Conservation (phyloP, 805 yeast genomes). For the Kluyveromyces dobzhanskii region DNA sequence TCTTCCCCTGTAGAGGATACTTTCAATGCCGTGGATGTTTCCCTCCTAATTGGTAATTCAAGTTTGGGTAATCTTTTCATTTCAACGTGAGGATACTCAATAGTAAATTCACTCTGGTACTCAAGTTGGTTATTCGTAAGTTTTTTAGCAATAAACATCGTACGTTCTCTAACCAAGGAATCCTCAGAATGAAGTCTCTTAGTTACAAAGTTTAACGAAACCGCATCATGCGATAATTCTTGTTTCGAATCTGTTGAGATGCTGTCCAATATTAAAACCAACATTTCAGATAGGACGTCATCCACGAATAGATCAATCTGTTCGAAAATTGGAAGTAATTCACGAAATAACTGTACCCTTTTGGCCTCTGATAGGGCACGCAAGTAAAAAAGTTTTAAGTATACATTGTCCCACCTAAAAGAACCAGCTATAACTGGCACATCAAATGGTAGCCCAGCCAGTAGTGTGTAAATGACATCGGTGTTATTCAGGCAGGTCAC, state of each 20-base stretch:
- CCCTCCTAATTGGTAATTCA: background rate
- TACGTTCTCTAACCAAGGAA: constrained; percentile 22
- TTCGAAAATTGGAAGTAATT: constrained; percentile 1
- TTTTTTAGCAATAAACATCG: constrained; percentile 28
- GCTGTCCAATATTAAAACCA: constrained; percentile 11
- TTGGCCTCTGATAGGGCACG: background rate
- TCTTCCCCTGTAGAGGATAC: background rate
- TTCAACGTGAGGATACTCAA: constrained; percentile 14
- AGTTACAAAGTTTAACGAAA: constrained; percentile 24
- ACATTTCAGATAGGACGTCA: constrained; percentile 15
- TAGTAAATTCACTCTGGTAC: constrained; percentile 22
- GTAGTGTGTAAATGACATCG: constrained; percentile 7
- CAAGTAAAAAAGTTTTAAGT: constrained; percentile 1
- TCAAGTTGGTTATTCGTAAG: constrained; percentile 18
- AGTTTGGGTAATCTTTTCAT: background rate
- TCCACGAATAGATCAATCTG: constrained; percentile 11
- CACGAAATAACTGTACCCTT: background rate
- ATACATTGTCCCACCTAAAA: constrained; percentile 3
- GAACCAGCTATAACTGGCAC: constrained; percentile 7
- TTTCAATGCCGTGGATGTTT: too few relatives aligned
- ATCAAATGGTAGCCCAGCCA: constrained; percentile 10
- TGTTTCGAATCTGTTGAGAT: constrained; percentile 7
- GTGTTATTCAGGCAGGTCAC: constrained; percentile 7
- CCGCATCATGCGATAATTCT: constrained; percentile 11
- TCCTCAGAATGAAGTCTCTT: constrained; percentile 19